Conservation (phyloP, 2,329 filamentous ascomycete genomes). For the Botrytis sinoallii region DNA sequence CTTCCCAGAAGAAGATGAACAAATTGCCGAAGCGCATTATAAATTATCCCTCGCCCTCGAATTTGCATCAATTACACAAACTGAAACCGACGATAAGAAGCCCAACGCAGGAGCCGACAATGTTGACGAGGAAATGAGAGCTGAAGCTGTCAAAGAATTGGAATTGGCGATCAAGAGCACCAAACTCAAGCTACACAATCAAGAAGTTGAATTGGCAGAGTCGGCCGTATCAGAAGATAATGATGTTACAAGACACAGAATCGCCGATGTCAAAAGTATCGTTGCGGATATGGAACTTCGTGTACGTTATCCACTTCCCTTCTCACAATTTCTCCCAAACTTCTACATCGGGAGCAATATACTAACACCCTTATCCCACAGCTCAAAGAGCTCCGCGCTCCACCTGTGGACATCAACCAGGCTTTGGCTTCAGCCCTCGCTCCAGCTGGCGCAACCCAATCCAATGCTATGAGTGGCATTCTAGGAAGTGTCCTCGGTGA, state of each 20-base stretch:
- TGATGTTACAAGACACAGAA: conserved; percentile 58
- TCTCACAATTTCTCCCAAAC: background rate
- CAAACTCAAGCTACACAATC: conserved; percentile 65
- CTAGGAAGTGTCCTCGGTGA: conserved; percentile 63
- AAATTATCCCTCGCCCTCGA: conserved; percentile 94
- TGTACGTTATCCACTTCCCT: background rate
- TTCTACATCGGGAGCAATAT: background rate
- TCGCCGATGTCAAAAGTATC: conserved; percentile 74
- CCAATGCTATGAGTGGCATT: conserved; percentile 53
- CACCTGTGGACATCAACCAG: conserved; percentile 56
- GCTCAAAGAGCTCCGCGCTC: conserved; percentile 66
- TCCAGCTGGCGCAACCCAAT: conserved; percentile 23
- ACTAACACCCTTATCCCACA: conserved; percentile 37
- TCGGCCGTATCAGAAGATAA: conserved; percentile 65
- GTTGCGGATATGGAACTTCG: conserved; percentile 67
- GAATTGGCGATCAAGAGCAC: conserved; percentile 72
- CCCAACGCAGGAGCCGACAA: conserved; percentile 39
- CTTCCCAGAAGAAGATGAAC: conserved; percentile 74
- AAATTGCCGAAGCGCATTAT: conserved; percentile 92
- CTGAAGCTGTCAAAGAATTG: conserved; percentile 69
- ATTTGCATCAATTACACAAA: conserved; percentile 76
- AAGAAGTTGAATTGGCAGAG: conserved; percentile 63
- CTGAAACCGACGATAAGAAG: conserved; percentile 49
- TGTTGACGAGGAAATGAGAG: conserved; percentile 66
- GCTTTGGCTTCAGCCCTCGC: conserved; percentile 48